Base-by-base conservation (phyloP, 2,329 filamentous ascomycete species). In the Cladosporium sp. region DNA sequence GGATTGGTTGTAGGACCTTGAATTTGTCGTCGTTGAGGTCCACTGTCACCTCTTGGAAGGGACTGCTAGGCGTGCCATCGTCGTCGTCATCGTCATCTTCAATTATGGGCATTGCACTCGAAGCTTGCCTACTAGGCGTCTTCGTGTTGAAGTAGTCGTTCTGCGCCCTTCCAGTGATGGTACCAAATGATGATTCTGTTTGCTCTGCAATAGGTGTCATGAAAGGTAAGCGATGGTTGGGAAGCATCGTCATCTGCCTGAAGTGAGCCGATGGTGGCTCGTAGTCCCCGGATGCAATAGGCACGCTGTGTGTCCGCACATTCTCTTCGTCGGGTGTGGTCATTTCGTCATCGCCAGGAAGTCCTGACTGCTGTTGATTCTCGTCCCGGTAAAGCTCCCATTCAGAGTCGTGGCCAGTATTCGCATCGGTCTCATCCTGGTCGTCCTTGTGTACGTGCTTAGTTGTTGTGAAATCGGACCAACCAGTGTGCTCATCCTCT, bases 141-240 rank as follows among this genome's bases (percentile, higher is more conserved):
- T 95, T 96, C 58, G 87, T 84, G 62, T 84, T 84, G 72, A 88
- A 81, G 76, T 85, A 85, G 69, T 85, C 84, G 76, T 86, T 85
- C 70, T 82, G 82, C 63, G 82, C 75, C 69, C 83, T 79, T 61
- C 86, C 84, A 30, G 86, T 88, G 5, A 86, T 85, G 49, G 89
- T 79, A 39, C 89, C 89, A 5, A 98, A 80, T 0, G 93, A 97
- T 13, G 89, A 91, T 78, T 99, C 95, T 0, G 95, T 99, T 72
- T 92, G 89, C 78, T 99, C 95, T 1, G 95, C 94, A 70, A 99
- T 99, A 1, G 95, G 95, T 0, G 95, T 99, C 95, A 99, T 98
- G 77, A 98, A 99, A 3, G 94, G 95, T 11, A 98, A 83, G 63
- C 93, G 89, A 78, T 93, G 97, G 74, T 97, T 96, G 66, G 93